Evolutionary conservation across 306 rosid species (phyloP).

Genomic region (Hippophae rhamnoides): DNA sequence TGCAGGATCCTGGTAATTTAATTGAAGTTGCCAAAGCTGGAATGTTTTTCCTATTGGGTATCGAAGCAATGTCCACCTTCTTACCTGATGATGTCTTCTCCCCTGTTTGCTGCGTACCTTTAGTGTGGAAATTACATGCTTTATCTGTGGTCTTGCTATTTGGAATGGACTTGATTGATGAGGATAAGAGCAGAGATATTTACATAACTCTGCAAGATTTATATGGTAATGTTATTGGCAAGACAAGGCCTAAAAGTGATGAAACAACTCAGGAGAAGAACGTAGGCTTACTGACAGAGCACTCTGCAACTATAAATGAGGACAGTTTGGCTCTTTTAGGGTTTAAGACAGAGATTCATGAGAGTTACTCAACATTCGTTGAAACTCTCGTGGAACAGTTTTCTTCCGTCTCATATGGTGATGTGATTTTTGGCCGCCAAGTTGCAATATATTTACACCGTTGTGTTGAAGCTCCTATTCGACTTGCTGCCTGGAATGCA

Average conservation of each 20-base stretch:
- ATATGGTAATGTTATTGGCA: slow-evolving; percentile 64
- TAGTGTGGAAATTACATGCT: slow-evolving; percentile 88
- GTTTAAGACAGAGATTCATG: slow-evolving; percentile 66
- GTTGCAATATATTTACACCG: slow-evolving; percentile 74
- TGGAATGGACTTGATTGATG: slow-evolving; percentile 76
- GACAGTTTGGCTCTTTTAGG: slow-evolving; percentile 40
- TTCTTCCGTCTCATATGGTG: slow-evolving; percentile 83
- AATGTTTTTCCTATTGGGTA: slow-evolving; percentile 70
- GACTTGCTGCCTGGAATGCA: slow-evolving; percentile 79
- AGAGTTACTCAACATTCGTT: slow-evolving; percentile 61
- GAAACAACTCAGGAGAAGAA: slow-evolving; percentile 9
- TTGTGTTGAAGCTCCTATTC: slow-evolving; percentile 56
- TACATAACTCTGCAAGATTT: slow-evolving; percentile 84
- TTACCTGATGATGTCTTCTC: slow-evolving; percentile 42
- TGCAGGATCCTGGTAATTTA: slow-evolving; percentile 31
- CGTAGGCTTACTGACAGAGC: slow-evolving; percentile 10
- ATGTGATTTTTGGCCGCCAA: slow-evolving; percentile 74
- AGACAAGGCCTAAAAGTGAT: slow-evolving; percentile 29
- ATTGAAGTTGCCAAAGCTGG: slow-evolving; percentile 71
- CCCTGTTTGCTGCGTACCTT: slow-evolving; percentile 56
- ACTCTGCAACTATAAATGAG: slow-evolving; percentile 16
- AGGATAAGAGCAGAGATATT: slow-evolving; percentile 51
- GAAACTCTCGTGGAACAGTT: slow-evolving; percentile 87
- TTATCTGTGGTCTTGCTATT: slow-evolving; percentile 70
- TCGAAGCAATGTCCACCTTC: slow-evolving; percentile 66